Conservation (phyloP, 2,329 filamentous ascomycete genomes). For the Colletotrichum simmondsii region DNA sequence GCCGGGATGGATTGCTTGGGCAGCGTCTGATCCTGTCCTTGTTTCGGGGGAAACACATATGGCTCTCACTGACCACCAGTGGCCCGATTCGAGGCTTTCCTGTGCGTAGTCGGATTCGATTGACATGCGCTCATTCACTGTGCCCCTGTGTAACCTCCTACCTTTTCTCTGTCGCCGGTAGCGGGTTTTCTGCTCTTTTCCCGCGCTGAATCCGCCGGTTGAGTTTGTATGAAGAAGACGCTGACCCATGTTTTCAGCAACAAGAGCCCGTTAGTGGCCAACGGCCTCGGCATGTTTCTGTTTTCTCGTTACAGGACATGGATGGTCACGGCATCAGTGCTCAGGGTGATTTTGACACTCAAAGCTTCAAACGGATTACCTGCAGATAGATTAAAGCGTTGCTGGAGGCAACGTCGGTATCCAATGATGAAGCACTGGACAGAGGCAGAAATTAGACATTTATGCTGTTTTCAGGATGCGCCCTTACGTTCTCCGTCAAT, state of each 20-base stretch:
- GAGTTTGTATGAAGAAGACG: neutral
- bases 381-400: conserved; percentile 22
- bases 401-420: neutral
- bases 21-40: neutral
- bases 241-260: neutral
- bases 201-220: neutral
- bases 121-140: neutral
- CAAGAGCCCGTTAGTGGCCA: neutral
- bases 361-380: neutral
- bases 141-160: neutral
- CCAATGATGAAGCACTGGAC: neutral
- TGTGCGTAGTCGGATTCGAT: conserved; percentile 9
- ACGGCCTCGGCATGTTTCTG: conserved; percentile 10
- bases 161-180: neutral
- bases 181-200: conserved; percentile 15
- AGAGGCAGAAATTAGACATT: conserved; percentile 8
- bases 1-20: neutral
- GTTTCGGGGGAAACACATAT: conserved; percentile 12
- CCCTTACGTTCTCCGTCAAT: conserved; percentile 5
- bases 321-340: neutral
- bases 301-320: conserved; percentile 14
- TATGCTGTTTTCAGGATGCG: conserved; percentile 14
- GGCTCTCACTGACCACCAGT: neutral
- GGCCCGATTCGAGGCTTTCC: neutral
- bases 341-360: neutral